Conservation (phyloP, 2,329 filamentous ascomycete species). For the Ascochyta lentis region DNA sequence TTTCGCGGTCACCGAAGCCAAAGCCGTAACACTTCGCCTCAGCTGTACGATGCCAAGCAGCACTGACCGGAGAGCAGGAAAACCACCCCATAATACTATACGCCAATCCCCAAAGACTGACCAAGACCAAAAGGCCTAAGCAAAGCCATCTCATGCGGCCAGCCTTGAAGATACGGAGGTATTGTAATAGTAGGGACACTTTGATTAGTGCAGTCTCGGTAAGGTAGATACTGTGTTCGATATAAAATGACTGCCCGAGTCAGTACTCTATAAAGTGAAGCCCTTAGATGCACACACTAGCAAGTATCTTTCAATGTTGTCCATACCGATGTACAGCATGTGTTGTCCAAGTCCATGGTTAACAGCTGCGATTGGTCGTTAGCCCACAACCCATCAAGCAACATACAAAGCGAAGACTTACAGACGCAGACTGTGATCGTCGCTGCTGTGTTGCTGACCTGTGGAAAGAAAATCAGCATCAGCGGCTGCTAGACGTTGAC, state of each 20-base stretch:
- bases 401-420: slow-evolving; percentile 13
- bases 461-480: background rate
- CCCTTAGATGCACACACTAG: slow-evolving; percentile 9
- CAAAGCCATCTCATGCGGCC: slow-evolving; percentile 39
- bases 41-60: slow-evolving; percentile 31
- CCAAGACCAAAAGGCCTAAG: slow-evolving; percentile 28
- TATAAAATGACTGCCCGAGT: slow-evolving; percentile 35
- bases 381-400: background rate
- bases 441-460: slow-evolving; percentile 37
- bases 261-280: background rate
- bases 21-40: slow-evolving; percentile 40
- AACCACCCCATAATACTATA: slow-evolving; percentile 44
- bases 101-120: slow-evolving; percentile 39
- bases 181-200: slow-evolving; percentile 45
- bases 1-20: slow-evolving; percentile 23
- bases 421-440: slow-evolving; percentile 32
- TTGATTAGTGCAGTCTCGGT: slow-evolving; percentile 45
- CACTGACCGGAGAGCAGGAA: slow-evolving; percentile 35
- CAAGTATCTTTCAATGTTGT: slow-evolving; percentile 24
- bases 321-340: slow-evolving; percentile 33
- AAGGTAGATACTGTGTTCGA: slow-evolving; percentile 39
- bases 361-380: slow-evolving; percentile 30
- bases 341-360: slow-evolving; percentile 42
- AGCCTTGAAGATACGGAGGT: slow-evolving; percentile 47
- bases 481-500: background rate